Percentiles rank a stretch among this genome's conserved stretches.
Conservation (phyloP, 352 stramenopile species). For the Phytopythium oedochilum region DNA sequence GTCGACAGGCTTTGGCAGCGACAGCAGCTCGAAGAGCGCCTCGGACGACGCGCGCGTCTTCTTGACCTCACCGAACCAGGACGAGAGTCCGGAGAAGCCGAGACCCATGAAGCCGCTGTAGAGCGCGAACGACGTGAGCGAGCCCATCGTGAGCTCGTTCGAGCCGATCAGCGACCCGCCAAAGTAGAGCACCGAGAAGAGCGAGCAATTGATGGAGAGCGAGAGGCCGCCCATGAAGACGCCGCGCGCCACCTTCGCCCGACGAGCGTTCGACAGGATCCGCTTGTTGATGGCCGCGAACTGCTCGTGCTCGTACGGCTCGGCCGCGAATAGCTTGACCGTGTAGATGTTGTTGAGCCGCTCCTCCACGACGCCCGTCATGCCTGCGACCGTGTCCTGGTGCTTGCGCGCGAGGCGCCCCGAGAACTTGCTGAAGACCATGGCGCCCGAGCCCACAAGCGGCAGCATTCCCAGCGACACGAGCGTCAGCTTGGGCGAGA, state of each 20-base stretch:
- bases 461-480: constrained; percentile 84
- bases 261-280: constrained; percentile 64
- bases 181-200: constrained; percentile 90
- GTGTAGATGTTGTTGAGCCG: constrained; percentile 87
- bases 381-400: constrained; percentile 68
- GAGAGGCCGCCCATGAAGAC: constrained; percentile 89
- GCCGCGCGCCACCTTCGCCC: constrained; percentile 74
- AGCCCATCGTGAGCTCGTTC: constrained; percentile 86
- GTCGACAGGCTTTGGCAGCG: constrained; percentile 31
- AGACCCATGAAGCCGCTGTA: constrained; percentile 91
- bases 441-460: constrained; percentile 67
- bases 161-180: constrained; percentile 81
- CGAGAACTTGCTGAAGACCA: constrained; percentile 84
- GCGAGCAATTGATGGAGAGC: constrained; percentile 84
- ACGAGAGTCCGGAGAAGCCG: constrained; percentile 85
- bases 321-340: constrained; percentile 85
- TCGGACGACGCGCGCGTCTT: constrained; percentile 69
- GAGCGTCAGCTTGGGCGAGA: constrained; percentile 88
- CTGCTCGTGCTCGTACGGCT: constrained; percentile 54
- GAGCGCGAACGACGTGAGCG: constrained; percentile 87
- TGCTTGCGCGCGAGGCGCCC: constrained; percentile 72
- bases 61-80: constrained; percentile 74
- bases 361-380: constrained; percentile 83
- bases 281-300: constrained; percentile 67
- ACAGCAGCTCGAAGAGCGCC: constrained; percentile 67